Percentiles rank a stretch among this genome's conserved stretches.
These are phyloP conservation scores for Acer campestre DNA, from an alignment of 345 rosid species.

Conservation along the genomic window DNA sequence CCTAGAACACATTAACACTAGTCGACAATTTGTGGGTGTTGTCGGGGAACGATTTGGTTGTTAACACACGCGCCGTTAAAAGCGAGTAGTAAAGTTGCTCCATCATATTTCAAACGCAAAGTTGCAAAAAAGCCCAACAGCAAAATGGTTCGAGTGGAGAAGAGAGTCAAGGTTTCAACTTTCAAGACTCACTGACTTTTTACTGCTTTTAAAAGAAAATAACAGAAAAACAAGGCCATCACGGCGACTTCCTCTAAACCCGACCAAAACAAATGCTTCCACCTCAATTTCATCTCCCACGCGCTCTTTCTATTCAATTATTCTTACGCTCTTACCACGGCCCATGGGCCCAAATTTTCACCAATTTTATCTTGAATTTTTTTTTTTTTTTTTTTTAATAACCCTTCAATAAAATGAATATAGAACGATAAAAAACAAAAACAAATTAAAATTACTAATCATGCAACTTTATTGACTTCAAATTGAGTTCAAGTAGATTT, in stretches of 20 bases:
- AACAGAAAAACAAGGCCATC: constrained; percentile 3
- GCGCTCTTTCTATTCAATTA: constrained; percentile 5
- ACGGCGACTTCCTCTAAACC: constrained; percentile 2
- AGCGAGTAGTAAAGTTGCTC: neutral
- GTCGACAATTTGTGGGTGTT: neutral
- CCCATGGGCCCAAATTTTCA: too few species aligned
- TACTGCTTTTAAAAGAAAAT: neutral
- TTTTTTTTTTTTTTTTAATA: too few species aligned
- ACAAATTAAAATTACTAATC: too few species aligned
- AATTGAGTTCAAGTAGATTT: too few species aligned
- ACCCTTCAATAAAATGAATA: too few species aligned
- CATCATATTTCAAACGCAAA: neutral
- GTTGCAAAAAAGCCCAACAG: neutral
- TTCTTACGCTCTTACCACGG: too few species aligned
- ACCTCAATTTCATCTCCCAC: neutral
- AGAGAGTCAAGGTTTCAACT: neutral
- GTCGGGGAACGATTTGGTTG: neutral
- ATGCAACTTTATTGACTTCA: too few species aligned
- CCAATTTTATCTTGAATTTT: too few species aligned
- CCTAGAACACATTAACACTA: neutral
- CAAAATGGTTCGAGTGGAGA: neutral
- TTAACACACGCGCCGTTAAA: neutral
- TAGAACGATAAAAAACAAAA: too few species aligned
- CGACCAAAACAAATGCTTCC: neutral
- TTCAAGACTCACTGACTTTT: neutral